phyloP scores from a whole-genome alignment of 2,329 filamentous ascomycete genomes.

The Monosporascus sp. region DNA sequence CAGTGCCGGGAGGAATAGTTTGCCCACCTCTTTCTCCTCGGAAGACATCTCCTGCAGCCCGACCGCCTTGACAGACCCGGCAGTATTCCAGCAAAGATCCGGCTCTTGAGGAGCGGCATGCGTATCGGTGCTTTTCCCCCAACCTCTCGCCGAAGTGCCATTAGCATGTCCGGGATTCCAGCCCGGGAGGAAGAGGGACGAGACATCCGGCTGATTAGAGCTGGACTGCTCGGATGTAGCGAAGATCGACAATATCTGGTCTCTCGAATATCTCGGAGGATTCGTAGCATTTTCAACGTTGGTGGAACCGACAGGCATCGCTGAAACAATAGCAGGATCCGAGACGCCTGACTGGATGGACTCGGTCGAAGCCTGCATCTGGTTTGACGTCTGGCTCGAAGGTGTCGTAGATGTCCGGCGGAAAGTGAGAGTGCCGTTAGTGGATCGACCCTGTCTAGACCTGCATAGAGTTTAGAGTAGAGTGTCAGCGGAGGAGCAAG shows the following conservation, averaged over 20 bases:
- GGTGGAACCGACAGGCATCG: slow-evolving; percentile 52
- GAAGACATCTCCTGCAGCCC: slow-evolving; percentile 63
- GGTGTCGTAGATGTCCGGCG: slow-evolving; percentile 57
- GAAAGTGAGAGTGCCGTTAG: slow-evolving; percentile 60
- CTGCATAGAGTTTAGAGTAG: slow-evolving; percentile 30
- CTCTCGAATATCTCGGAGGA: slow-evolving; percentile 67
- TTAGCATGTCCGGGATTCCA: slow-evolving; percentile 77
- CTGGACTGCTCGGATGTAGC: slow-evolving; percentile 39
- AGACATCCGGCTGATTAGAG: slow-evolving; percentile 52
- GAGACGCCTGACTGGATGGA: slow-evolving; percentile 19
- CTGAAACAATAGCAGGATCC: slow-evolving; percentile 48
- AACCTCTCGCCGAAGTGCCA: slow-evolving; percentile 56
- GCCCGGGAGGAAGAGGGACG: slow-evolving; percentile 64
- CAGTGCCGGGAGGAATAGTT: slow-evolving; percentile 3
- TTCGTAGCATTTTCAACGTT: slow-evolving; percentile 35
- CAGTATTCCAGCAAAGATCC: slow-evolving; percentile 86
- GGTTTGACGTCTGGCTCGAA: slow-evolving; percentile 36
- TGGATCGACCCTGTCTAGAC: slow-evolving; percentile 52
- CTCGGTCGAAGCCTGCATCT: slow-evolving; percentile 30
- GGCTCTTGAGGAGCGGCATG: slow-evolving; percentile 72
- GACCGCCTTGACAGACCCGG: slow-evolving; percentile 65
- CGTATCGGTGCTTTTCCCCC: slow-evolving; percentile 73
- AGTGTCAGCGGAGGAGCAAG: neutral
- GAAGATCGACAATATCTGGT: slow-evolving; percentile 73
- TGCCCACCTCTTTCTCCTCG: slow-evolving; percentile 55